These are phyloP conservation scores for Ophiostoma quercus DNA, from an alignment of 2,329 filamentous ascomycete species.

Conservation along the genomic window DNA sequence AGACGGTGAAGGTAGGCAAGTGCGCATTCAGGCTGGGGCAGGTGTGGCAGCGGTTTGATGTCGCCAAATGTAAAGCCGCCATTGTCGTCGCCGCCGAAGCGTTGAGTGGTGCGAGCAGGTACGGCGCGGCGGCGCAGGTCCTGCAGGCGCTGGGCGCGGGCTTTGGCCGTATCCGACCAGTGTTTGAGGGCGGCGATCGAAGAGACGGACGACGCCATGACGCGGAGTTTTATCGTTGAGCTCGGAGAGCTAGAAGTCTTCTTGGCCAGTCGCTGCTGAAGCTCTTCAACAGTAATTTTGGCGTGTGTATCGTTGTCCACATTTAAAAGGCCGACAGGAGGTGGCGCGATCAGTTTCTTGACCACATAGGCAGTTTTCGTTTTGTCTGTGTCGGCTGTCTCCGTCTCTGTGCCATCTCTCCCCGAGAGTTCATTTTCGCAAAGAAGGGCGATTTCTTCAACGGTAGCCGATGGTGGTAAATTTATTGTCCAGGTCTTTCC, in stretches of 20 bases:
- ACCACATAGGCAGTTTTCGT: slow-evolving; percentile 28
- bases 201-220: slow-evolving; percentile 32
- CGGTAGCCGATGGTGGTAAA: slow-evolving; percentile 26
- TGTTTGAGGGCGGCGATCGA: slow-evolving; percentile 30
- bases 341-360: slow-evolving; percentile 31
- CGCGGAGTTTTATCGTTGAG: slow-evolving; percentile 29
- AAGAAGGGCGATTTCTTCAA: slow-evolving; percentile 30
- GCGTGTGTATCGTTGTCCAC: slow-evolving; percentile 27
- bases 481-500: slow-evolving; percentile 27
- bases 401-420: background rate
- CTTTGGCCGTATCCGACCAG: slow-evolving; percentile 26
- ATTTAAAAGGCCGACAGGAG: slow-evolving; percentile 30
- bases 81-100: slow-evolving; percentile 48
- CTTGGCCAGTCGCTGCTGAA: background rate
- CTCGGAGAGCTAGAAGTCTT: background rate
- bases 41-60: slow-evolving; percentile 67
- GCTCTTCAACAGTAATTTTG: slow-evolving; percentile 17
- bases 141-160: slow-evolving; percentile 17
- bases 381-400: background rate
- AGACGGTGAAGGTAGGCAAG: slow-evolving; percentile 69
- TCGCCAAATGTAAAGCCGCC: slow-evolving; percentile 70
- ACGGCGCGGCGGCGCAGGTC: slow-evolving; percentile 20
- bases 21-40: slow-evolving; percentile 69
- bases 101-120: slow-evolving; percentile 20
- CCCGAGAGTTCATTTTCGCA: slow-evolving; percentile 26